phyloP scores from a whole-genome alignment of 495 filamentous ascomycete genomes.

The Penicillium lagena region DNA sequence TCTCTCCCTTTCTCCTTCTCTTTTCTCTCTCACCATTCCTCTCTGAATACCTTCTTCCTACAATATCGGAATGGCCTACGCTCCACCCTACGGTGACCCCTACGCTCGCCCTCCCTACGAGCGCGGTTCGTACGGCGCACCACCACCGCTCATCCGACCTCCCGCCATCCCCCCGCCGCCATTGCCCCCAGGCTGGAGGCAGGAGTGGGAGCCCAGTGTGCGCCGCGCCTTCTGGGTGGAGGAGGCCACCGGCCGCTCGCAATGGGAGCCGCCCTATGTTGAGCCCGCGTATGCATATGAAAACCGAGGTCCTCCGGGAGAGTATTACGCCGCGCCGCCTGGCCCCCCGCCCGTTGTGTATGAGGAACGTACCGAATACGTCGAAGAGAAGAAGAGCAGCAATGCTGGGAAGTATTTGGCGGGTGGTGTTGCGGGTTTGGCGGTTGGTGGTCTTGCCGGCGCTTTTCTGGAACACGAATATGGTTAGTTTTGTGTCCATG shows the following conservation, averaged over 20 bases:
- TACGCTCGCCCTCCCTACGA: conserved; percentile 8
- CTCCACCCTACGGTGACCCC: conserved; percentile 16
- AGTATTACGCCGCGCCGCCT: conserved; percentile 18
- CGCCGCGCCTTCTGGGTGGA: conserved; percentile 59
- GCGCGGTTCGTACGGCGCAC: conserved; percentile 13
- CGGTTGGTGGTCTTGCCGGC: conserved; percentile 49
- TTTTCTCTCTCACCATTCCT: not conserved
- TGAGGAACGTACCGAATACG: not conserved
- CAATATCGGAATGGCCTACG: conserved; percentile 18
- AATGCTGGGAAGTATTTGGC: conserved; percentile 36
- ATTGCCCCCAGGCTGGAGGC: conserved; percentile 52
- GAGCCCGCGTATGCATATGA: conserved; percentile 7
- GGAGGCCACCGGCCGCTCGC: conserved; percentile 49
- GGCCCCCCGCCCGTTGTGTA: conserved; percentile 11
- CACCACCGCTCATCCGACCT: conserved; percentile 20
- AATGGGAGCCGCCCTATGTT: conserved; percentile 48
- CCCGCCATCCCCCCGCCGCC: conserved; percentile 38
- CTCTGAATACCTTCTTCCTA: conserved; percentile 5
- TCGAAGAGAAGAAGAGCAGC: conserved; percentile 34
- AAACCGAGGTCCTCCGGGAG: conserved; percentile 6
- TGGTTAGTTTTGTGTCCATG: conserved; percentile 26
- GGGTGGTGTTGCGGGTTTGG: conserved; percentile 48
- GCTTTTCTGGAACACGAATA: conserved; percentile 49
- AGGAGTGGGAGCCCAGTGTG: conserved; percentile 50
- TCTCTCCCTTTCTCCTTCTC: not conserved